Base-by-base conservation (phyloP, 2,329 filamentous ascomycete species). In the Lasiodiplodia sp. region DNA sequence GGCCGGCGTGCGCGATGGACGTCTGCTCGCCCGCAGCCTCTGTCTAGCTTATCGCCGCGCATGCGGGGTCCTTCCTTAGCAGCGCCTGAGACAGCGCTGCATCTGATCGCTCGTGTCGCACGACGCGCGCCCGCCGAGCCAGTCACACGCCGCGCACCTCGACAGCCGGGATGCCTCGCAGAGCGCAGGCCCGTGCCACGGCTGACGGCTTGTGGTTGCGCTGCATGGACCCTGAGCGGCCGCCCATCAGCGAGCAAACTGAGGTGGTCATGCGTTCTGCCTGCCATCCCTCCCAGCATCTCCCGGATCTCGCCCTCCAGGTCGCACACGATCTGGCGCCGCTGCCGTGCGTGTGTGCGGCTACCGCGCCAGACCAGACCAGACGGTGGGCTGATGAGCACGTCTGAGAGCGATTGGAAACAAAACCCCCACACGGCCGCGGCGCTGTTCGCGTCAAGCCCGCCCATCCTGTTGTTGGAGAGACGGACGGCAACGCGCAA, bases 21-120 rank as follows among this genome's bases (percentile, higher is more conserved):
- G 16, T 52, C 47, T 64, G 60, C 60, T 64, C 60, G 60, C 51
- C 60, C 25, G 44, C 60, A 44, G 28, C 58, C 58, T 63, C 58
- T 31, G n/a, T 60, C 44, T 64, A 64, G 60, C 60, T 64, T 64
- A 64, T 64, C 60, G 60, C 60, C 63, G 37, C 21, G 51, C 51
- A 66, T 66, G 63, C 63, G 63, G 63, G 51, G 63, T 44, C 51
- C 25, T 51, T 18, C 57, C 40, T 63, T 51, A 63, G 62, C 63
- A 56, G 31, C 63, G 25, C 25, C 63, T 66, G 63, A 66, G 63
- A 66, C 63, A 66, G 49, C 31, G 31, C 49, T 40, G 47, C 63
- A 66, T 66, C 63, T 66, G 63, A 66, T 53, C 63, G 40, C 63
- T 66, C 63, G 37, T 49, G 63, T 66, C 63, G 63, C 63, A 66